Evolutionary conservation across 1,284 basidiomycete genomes (phyloP).

Genomic region (Malassezia slooffiae): DNA sequence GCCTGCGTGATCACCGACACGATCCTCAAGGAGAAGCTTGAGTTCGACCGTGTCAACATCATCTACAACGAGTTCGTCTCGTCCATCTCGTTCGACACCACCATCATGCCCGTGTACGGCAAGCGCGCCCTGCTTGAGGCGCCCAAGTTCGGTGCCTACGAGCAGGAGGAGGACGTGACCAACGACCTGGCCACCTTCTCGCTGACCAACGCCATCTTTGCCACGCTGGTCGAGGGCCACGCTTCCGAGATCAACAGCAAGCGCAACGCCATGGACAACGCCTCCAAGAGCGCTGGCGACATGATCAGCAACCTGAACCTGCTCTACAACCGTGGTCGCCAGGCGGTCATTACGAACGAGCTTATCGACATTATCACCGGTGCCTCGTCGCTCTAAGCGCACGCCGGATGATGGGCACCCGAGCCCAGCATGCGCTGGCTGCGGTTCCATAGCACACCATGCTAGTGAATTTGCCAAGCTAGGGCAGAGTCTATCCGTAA

Average conservation of each 20-base stretch:
- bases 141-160: slow-evolving; percentile 40
- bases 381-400: slow-evolving; percentile 50
- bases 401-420: neutral
- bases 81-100: slow-evolving; percentile 80
- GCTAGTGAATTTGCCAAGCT: too few species aligned
- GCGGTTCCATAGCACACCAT: too few species aligned
- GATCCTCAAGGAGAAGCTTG: slow-evolving; percentile 71
- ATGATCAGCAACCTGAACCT: slow-evolving; percentile 46
- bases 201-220: slow-evolving; percentile 89
- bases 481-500: neutral
- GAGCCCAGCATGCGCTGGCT: neutral
- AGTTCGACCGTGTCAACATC: slow-evolving; percentile 75
- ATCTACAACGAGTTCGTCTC: slow-evolving; percentile 94
- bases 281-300: slow-evolving; percentile 79
- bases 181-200: slow-evolving; percentile 92
- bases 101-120: slow-evolving; percentile 57
- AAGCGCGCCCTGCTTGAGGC: slow-evolving; percentile 54
- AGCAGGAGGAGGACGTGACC: slow-evolving; percentile 58
- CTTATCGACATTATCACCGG: slow-evolving; percentile 88
- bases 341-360: slow-evolving; percentile 94
- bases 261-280: slow-evolving; percentile 99
- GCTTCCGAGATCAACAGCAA: slow-evolving; percentile 73
- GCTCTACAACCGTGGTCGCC: slow-evolving; percentile 86
- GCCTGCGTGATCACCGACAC: slow-evolving; percentile 87
- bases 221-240: slow-evolving; percentile 86